These are phyloP conservation scores for Yarrowia sp. DNA, from an alignment of 805 yeast species.

Conservation along the genomic window DNA sequence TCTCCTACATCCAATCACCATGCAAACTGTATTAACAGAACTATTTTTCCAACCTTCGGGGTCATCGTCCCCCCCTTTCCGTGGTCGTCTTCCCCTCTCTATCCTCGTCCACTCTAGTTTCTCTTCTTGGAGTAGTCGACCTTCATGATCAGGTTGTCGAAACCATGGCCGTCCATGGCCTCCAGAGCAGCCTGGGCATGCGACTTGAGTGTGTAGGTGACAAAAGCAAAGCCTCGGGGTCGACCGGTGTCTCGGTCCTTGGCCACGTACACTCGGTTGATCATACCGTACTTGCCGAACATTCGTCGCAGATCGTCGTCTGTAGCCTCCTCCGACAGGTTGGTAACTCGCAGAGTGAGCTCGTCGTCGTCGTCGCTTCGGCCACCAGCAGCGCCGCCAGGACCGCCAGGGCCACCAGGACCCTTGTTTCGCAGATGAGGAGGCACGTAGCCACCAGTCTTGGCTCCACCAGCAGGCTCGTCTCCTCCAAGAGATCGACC, in stretches of 20 bases:
- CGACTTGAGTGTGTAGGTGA: slow-evolving; percentile 65
- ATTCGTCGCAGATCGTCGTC: slow-evolving; percentile 80
- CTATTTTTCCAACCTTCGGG: slow-evolving; percentile 23
- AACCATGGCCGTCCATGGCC: slow-evolving; percentile 85
- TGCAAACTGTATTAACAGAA: slow-evolving; percentile 38
- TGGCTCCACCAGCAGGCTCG: slow-evolving; percentile 48
- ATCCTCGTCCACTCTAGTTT: slow-evolving; percentile 5
- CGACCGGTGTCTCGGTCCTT: slow-evolving; percentile 92
- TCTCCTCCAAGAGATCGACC: slow-evolving; percentile 45
- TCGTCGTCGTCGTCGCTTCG: slow-evolving; percentile 75
- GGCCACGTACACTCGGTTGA: slow-evolving; percentile 80
- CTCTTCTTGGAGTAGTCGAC: slow-evolving; percentile 52
- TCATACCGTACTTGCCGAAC: slow-evolving; percentile 72
- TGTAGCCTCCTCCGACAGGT: slow-evolving; percentile 82
- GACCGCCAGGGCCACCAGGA: slow-evolving; percentile 48
- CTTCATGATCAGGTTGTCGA: slow-evolving; percentile 79
- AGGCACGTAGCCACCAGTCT: slow-evolving; percentile 60
- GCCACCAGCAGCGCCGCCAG: slow-evolving; percentile 51
- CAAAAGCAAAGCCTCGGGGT: slow-evolving; percentile 95
- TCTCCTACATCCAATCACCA: slow-evolving; percentile 8
- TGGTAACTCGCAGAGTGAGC: slow-evolving; percentile 87
- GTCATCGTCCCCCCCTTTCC: slow-evolving; percentile 6
- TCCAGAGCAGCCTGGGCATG: slow-evolving; percentile 82
- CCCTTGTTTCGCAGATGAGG: slow-evolving; percentile 62
- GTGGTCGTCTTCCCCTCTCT: not conserved